Evolutionary conservation across 495 filamentous ascomycete species (phyloP), one percentile per base, ranked within the genome.

Genomic region (Neurospora tetraspora): DNA sequence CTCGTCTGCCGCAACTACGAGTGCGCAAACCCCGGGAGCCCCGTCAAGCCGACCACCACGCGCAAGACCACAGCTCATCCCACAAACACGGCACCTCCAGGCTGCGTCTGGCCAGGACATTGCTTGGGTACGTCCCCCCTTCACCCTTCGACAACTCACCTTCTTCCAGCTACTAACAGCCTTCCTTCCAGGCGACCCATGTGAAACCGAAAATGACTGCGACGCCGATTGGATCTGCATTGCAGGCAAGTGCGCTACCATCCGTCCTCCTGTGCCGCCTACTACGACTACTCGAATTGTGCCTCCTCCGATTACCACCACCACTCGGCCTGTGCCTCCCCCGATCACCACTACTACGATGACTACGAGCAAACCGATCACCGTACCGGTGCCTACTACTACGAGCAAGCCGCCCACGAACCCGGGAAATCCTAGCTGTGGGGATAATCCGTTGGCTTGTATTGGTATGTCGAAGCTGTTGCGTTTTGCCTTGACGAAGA

Each of bases 191-290:
- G 74, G 74, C n/a, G 74, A 73, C 31, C 43, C 70, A 4, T 76
- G 75, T 47, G 5, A 73, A 9, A 75, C 71, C 31, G 74, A 78
- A 43, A 77, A 77, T 40, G 77, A 78, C 69, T 78, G 77, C 68
- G 77, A 78, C 38, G 71, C 72, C 69, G 23, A 76, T n/a, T 40
- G 74, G 43, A 71, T 70, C 20, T 77, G 75, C 53, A 68, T 47
- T 14, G 37, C 69, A 14, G 45, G 72, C 18, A 69, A 38, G 68
- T 78, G 75, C 45, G 71, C 73, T 39, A 75, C 75, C 10, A 39
- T 47, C 40, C 69, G 73, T 12, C 42, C n/a, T 10, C 72, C 75
- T 3, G 39, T 70, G 12, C 40, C 71, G 4, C 34, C 69, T 16
- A 36, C 31, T 40, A 14, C 70, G 16, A 74, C 73, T 7, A 61